phyloP scores from a whole-genome alignment of 2,329 filamentous ascomycete species.

The Aspergillus awamori region DNA sequence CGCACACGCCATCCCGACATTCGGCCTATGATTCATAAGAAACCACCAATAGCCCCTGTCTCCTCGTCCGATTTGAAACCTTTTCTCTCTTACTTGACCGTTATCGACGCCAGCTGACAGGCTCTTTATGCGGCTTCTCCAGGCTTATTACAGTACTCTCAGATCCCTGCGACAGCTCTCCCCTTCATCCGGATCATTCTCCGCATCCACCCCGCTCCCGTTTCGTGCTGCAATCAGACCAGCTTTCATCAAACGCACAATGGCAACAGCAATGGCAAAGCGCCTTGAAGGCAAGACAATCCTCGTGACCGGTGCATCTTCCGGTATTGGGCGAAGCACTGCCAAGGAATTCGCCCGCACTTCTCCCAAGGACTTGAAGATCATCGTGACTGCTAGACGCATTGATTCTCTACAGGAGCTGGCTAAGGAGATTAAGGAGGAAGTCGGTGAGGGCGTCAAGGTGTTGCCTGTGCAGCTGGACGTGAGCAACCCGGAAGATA shows the following conservation, averaged over 20 bases:
- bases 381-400: constrained; percentile 87
- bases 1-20: constrained; percentile 23
- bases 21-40: constrained; percentile 14
- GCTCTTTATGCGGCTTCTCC: constrained; percentile 33
- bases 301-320: constrained; percentile 87
- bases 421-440: constrained; percentile 72
- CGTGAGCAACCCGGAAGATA: constrained; percentile 76
- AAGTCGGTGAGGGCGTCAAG: constrained; percentile 78
- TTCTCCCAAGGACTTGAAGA: constrained; percentile 73
- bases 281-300: constrained; percentile 93
- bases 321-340: constrained; percentile 74
- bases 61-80: not conserved
- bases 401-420: constrained; percentile 76
- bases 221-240: constrained; percentile 26
- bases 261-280: constrained; percentile 71
- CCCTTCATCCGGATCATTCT: constrained; percentile 16
- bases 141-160: constrained; percentile 28
- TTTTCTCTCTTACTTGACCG: not conserved
- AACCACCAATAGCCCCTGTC: not conserved
- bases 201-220: constrained; percentile 24
- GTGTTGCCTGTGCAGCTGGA: constrained; percentile 84
- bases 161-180: constrained; percentile 25
- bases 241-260: constrained; percentile 48
- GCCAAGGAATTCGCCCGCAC: constrained; percentile 94
- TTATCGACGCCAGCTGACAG: not conserved